A percentile compares a stretch with the other conserved stretches of the same genome.
Evolutionary conservation across 768 basidiomycete species (phyloP).

Genomic region (Holtermannia corniformis): DNA sequence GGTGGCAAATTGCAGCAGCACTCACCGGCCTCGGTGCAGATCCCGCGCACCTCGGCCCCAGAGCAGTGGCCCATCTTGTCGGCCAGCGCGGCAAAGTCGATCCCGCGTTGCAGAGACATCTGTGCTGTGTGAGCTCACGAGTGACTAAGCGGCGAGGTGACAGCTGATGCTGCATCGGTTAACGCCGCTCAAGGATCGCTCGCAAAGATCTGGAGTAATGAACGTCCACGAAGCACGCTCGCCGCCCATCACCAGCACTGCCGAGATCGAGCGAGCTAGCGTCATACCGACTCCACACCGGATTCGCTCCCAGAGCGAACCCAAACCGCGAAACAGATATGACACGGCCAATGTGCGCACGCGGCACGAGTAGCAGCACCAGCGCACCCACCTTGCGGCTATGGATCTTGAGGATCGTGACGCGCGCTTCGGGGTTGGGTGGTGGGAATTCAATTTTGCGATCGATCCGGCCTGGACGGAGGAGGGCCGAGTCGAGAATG

Average conservation of each 20-base stretch:
- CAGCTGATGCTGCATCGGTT: neutral
- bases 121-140: slow-evolving; percentile 30
- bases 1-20: slow-evolving; percentile 6
- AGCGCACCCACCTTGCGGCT: slow-evolving; percentile 64
- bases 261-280: too few relatives aligned
- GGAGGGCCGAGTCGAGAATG: slow-evolving; percentile 84
- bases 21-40: slow-evolving; percentile 90
- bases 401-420: slow-evolving; percentile 94
- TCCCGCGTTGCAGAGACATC: slow-evolving; percentile 97
- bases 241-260: too few relatives aligned
- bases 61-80: slow-evolving; percentile 99
- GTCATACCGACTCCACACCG: too few relatives aligned
- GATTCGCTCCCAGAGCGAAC: neutral
- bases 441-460: slow-evolving; percentile 98
- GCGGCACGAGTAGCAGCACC: neutral
- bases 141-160: neutral
- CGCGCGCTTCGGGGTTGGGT: slow-evolving; percentile 82
- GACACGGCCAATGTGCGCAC: neutral
- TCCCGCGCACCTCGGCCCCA: slow-evolving; percentile 93
- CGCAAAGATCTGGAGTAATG: neutral
- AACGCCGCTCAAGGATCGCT: neutral
- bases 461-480: slow-evolving; percentile 92
- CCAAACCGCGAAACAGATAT: neutral
- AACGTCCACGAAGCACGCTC: too few relatives aligned
- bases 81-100: slow-evolving; percentile 87